Percentiles rank a stretch among this genome's conserved stretches.
phyloP scores from a whole-genome alignment of 2,329 filamentous ascomycete species.

The Malbranchea cinnamomea region DNA sequence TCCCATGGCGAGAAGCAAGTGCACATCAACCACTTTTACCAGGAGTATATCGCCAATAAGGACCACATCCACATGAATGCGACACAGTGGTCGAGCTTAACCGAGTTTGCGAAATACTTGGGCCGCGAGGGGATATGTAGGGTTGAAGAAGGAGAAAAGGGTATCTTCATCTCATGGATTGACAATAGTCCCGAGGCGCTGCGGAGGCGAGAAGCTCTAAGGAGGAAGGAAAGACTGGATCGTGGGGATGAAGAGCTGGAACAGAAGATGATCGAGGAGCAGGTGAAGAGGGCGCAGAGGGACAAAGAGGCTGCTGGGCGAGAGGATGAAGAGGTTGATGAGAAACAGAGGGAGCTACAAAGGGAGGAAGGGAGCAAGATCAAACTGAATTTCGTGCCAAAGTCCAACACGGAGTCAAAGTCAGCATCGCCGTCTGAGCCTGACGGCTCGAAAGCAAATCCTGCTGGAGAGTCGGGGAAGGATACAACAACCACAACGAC shows the following conservation, averaged over 20 bases:
- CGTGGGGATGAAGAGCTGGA: constrained; percentile 81
- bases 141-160: constrained; percentile 82
- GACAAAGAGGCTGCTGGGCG: constrained; percentile 9
- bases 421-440: background rate
- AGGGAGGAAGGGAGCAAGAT: constrained; percentile 10
- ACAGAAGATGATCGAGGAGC: constrained; percentile 66
- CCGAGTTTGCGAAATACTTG: constrained; percentile 77
- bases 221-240: constrained; percentile 72
- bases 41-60: constrained; percentile 79
- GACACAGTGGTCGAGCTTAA: constrained; percentile 74
- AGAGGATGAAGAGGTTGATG: constrained; percentile 2
- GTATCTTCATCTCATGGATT: constrained; percentile 71
- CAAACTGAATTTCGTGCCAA: constrained; percentile 9
- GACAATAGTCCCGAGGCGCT: constrained; percentile 82
- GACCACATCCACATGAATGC: constrained; percentile 89
- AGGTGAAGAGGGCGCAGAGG: constrained; percentile 43
- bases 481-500: constrained; percentile 3
- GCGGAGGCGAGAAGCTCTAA: constrained; percentile 61
- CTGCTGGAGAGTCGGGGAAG: background rate
- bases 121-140: constrained; percentile 76
- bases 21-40: constrained; percentile 84
- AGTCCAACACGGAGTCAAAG: constrained; percentile 1
- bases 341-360: constrained; percentile 7
- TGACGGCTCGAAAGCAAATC: background rate
- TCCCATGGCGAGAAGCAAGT: constrained; percentile 84